phyloP scores from a whole-genome alignment of 805 yeast species.

The Lipomyces lipofer region DNA sequence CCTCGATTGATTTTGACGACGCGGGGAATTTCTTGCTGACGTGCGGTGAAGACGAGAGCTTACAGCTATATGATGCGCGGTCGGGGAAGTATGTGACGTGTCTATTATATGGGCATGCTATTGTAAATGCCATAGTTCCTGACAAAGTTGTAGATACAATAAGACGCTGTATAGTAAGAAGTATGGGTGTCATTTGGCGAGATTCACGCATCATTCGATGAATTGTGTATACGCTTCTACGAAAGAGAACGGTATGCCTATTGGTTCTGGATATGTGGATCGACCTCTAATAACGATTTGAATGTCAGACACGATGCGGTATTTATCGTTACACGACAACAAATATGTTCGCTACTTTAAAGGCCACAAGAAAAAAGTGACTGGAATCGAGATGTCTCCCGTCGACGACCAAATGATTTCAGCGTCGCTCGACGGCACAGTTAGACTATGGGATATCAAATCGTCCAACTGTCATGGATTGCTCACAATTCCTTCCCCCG shows the following conservation, averaged over 20 bases:
- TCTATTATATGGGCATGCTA: neutral
- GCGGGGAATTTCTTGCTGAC: constrained; percentile 75
- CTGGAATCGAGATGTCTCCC: constrained; percentile 71
- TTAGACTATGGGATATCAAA: constrained; percentile 84
- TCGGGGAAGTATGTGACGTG: constrained; percentile 58
- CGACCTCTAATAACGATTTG: too few relatives aligned
- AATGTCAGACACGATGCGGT: constrained; percentile 54
- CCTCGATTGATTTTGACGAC: constrained; percentile 68
- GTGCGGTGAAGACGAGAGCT: constrained; percentile 76
- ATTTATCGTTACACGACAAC: constrained; percentile 73
- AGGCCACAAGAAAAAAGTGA: constrained; percentile 82
- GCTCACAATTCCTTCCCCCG: constrained; percentile 55
- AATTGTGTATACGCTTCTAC: constrained; percentile 85
- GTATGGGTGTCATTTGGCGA: constrained; percentile 86
- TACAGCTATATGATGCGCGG: constrained; percentile 79
- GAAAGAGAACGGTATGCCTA: constrained; percentile 61
- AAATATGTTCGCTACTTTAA: constrained; percentile 79
- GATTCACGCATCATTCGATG: constrained; percentile 72
- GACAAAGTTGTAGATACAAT: constrained; percentile 33
- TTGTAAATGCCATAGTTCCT: too few relatives aligned
- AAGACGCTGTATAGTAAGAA: constrained; percentile 80
- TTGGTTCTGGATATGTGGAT: too few relatives aligned
- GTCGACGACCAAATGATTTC: constrained; percentile 62
- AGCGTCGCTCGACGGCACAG: constrained; percentile 73
- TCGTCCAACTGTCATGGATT: constrained; percentile 65